Conservation (phyloP, 768 basidiomycete genomes). For the Rubroboletus satanas region DNA sequence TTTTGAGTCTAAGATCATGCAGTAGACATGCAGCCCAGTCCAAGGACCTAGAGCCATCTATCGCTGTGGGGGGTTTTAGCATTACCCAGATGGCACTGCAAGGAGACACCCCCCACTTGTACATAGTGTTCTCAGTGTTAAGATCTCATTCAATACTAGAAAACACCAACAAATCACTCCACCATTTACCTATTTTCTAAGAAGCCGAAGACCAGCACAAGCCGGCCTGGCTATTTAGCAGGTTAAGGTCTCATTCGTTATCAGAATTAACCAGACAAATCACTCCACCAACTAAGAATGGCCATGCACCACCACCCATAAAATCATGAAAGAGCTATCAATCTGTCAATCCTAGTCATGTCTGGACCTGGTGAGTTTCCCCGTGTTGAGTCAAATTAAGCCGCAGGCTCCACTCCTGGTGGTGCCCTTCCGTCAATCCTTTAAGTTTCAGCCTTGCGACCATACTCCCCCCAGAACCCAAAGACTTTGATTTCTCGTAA, state of each 20-base stretch:
- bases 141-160: too few relatives aligned
- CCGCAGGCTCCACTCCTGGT: conserved; percentile 77
- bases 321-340: conserved; percentile 83
- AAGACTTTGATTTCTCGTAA: conserved; percentile 88
- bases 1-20: too few relatives aligned
- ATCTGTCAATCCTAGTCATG: conserved; percentile 75
- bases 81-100: too few relatives aligned
- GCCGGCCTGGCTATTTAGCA: conserved; percentile 85
- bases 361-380: conserved; percentile 80
- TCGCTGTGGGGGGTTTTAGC: too few relatives aligned
- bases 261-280: conserved; percentile 97
- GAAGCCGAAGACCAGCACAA: conserved; percentile 73
- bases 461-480: conserved; percentile 81
- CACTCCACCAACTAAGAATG: conserved; percentile 88
- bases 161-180: too few relatives aligned
- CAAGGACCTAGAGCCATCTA: too few relatives aligned
- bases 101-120: too few relatives aligned
- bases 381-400: conserved; percentile 82
- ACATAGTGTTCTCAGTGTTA: too few relatives aligned
- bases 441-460: conserved; percentile 76
- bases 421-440: conserved; percentile 83
- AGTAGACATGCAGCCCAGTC: too few relatives aligned
- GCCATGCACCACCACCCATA: conserved; percentile 88
- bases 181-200: too few relatives aligned
- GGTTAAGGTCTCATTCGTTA: conserved; percentile 92